Evolutionary conservation across 2,329 filamentous ascomycete genomes (phyloP), one percentile per base, ranked within the genome.

Genomic region (Apiospora phragmitis): DNA sequence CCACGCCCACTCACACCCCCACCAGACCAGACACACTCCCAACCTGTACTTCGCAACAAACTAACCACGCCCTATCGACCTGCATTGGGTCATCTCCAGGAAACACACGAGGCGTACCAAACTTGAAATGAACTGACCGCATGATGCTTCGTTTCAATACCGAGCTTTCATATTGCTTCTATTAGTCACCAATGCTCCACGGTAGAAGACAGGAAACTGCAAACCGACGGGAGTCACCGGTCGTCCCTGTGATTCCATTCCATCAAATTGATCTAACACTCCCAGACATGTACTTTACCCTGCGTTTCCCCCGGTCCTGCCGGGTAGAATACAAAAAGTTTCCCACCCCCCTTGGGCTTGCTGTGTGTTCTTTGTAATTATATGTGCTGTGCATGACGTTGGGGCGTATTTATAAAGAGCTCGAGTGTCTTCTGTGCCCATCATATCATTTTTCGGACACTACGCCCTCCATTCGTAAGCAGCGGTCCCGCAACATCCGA

Each of bases 401-500:
- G 4, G 16, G 29, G 29, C 3, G 55, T 38, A n/a, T 38, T 12
- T 21, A 62, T n/a, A n/a, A n/a, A 21, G 55, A 62, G 21, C 32
- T n/a, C 18, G 18, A 21, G 29, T n/a, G 55, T 62, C 26, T 38
- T 12, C 55, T 4, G 55, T 62, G 32, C 21, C 32, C 32, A 62
- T 62, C 55, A 38, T 35, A 62, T 62, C 55, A 35, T 62, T 38
- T 38, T n/a, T 38, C 21, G 32, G 32, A 21, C 32, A 38, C 55
- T 12, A 6, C 32, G 9, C 38, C 51, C 16, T 62, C 35, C 32
- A 62, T 62, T 62, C 29, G 55, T 62, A 62, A 62, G 55, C 55
- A 62, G 32, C 18, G 55, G 55, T 24, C 55, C 55, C 55, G 55
- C 55, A n/a, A n/a, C 55, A 62, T 62, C 55, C 55, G 55, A 62